Evolutionary conservation across 2,329 filamentous ascomycete species (phyloP), one percentile per base, ranked within the genome.

Genomic region (Parafenestella ontariensis): DNA sequence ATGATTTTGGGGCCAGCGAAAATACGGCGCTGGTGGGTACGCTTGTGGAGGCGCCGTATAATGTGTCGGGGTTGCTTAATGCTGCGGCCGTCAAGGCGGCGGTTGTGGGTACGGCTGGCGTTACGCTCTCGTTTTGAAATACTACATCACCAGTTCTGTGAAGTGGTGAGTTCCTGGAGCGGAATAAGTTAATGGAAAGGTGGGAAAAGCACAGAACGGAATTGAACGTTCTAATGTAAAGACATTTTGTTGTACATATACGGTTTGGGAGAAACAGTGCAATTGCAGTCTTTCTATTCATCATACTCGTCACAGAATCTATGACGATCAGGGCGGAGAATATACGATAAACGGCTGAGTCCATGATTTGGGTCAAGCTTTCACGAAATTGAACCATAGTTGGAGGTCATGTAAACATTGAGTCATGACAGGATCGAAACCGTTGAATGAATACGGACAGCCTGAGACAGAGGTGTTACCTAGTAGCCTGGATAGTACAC

Each of bases 61-160:
- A 56, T 9, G 62, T 62, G 4, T 69, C 74, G 45, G 65, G 60
- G 26, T 59, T 74, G 13, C 60, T 78, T n/a, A 71, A 57, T 17
- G 71, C 70, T 11, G 56, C 62, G 3, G 70, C 67, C 28, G 75
- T 77, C 46, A 71, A 76, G 68, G 65, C 59, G 20, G 74, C 75
- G 31, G 76, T 79, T 67, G 72, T 76, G 24, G 75, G 75, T 13
- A 70, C 62, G 23, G 76, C 76, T 6, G 76, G 77, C 52, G 70
- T 69, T 51, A 78, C 76, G 13, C 65, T 78, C 11, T 48, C 50
- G 42, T 59, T 57, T 21, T 59, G 45, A 24, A 24, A 26, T 26
- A 26, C 5, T 26, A 26, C n/a, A n/a, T n/a, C n/a, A n/a, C n/a
- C n/a, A n/a, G n/a, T n/a, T n/a, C n/a, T n/a, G n/a, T n/a, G n/a